Percentiles rank a stretch among this genome's conserved stretches.
These are phyloP conservation scores for Fomitopsis betulina DNA, from an alignment of 1,284 basidiomycete genomes.

Conservation along the genomic window DNA sequence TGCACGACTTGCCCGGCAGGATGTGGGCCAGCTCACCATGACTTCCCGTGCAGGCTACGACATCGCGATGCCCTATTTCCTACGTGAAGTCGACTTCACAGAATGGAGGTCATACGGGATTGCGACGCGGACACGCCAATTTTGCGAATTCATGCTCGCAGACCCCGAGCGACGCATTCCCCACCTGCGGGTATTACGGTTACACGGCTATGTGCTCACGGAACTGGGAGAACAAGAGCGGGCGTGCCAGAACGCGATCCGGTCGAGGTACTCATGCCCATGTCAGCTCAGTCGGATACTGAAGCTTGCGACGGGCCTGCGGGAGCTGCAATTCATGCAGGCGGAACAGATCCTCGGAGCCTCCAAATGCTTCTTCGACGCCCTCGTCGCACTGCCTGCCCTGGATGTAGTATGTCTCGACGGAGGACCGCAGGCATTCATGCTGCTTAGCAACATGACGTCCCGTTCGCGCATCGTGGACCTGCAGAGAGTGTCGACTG, in stretches of 20 bases:
- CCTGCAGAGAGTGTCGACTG: not conserved
- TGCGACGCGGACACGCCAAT: not conserved
- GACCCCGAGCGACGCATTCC: not conserved
- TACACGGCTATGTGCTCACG: not conserved
- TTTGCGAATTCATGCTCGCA: conserved; percentile 2
- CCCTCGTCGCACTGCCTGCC: not conserved
- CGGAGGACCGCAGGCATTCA: not conserved
- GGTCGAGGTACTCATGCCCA: not conserved
- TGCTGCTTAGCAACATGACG: not conserved
- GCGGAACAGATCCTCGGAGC: not conserved
- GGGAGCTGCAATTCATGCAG: not conserved
- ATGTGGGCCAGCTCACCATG: not conserved
- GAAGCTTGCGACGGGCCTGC: not conserved
- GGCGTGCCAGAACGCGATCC: too few relatives aligned
- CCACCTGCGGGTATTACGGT: not conserved
- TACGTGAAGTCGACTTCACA: not conserved
- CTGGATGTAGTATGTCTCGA: conserved; percentile 1
- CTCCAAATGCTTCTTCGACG: not conserved
- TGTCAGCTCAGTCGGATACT: not conserved
- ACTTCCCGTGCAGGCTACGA: not conserved
- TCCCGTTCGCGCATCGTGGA: not conserved
- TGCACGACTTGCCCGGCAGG: not conserved
- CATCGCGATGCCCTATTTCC: not conserved
- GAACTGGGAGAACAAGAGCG: not conserved
- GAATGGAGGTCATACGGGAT: not conserved